Conservation (phyloP, 2,329 filamentous ascomycete genomes). For the Monilinia laxa region DNA sequence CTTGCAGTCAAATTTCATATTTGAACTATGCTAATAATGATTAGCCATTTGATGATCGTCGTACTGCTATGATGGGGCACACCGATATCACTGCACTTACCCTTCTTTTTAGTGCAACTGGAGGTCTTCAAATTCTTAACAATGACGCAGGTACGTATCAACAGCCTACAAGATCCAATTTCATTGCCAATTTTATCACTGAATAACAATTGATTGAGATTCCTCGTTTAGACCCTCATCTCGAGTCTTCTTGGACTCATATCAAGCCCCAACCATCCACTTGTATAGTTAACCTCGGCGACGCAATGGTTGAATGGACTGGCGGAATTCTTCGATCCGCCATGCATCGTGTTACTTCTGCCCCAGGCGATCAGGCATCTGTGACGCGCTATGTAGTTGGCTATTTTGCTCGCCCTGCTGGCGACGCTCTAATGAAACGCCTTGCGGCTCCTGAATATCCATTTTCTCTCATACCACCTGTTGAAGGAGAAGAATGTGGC, state of each 20-base stretch:
- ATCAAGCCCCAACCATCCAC: constrained; percentile 39
- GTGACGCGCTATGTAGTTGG: constrained; percentile 49
- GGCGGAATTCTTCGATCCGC: constrained; percentile 35
- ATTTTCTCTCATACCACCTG: constrained; percentile 14
- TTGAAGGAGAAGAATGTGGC: constrained; percentile 12
- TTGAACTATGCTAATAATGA: not conserved
- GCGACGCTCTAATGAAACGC: constrained; percentile 41
- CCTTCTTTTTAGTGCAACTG: constrained; percentile 34
- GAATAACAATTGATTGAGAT: not conserved
- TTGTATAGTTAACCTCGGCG: constrained; percentile 42
- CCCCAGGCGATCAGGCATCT: constrained; percentile 31
- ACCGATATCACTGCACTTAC: constrained; percentile 18
- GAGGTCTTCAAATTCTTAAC: constrained; percentile 41
- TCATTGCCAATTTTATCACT: not conserved
- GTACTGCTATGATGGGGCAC: constrained; percentile 17
- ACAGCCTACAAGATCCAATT: constrained; percentile 31
- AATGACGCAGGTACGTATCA: constrained; percentile 35
- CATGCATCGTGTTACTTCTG: constrained; percentile 37
- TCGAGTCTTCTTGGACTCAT: constrained; percentile 39
- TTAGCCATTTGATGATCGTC: constrained; percentile 3
- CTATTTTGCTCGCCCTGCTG: constrained; percentile 50
- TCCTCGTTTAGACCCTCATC: not conserved
- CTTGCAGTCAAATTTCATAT: too few species aligned
- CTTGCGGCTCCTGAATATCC: constrained; percentile 17
- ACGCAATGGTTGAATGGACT: constrained; percentile 40